A percentile compares a stretch with the other conserved stretches of the same genome.
Conservation (phyloP, 1,284 basidiomycete species). For the Pseudozyma hubeiensis region DNA sequence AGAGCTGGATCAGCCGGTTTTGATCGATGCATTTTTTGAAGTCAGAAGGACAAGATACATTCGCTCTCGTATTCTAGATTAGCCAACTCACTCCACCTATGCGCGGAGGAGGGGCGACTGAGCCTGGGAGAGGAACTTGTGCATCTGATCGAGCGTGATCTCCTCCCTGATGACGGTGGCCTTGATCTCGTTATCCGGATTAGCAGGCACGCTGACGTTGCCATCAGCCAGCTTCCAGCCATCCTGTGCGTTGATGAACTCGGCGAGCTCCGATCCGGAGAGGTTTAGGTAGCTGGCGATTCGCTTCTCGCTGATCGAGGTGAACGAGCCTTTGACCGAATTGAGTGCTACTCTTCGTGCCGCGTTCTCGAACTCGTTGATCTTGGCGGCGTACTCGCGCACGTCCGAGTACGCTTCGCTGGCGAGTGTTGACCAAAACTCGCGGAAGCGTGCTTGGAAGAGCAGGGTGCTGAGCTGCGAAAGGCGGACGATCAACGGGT, state of each 20-base stretch:
- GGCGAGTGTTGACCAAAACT: conserved; percentile 78
- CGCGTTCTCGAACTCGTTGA: conserved; percentile 82
- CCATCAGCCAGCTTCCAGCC: conserved; percentile 81
- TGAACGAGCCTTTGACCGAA: conserved; percentile 82
- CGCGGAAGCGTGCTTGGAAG: conserved; percentile 87
- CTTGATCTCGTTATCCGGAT: conserved; percentile 81
- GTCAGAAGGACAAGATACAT: background rate
- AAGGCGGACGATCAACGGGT: conserved; percentile 78
- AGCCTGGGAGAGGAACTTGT: conserved; percentile 59
- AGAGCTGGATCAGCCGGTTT: conserved; percentile 10
- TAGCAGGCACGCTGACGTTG: conserved; percentile 77
- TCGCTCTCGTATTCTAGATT: too few relatives aligned
- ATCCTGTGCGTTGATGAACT: conserved; percentile 76
- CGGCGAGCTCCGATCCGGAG: conserved; percentile 76
- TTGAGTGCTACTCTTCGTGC: conserved; percentile 81
- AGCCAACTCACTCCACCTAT: conserved; percentile 1
- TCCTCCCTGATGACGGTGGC: conserved; percentile 92
- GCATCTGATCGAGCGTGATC: conserved; percentile 79
- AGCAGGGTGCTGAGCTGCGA: conserved; percentile 81
- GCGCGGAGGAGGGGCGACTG: conserved; percentile 46
- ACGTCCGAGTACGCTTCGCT: conserved; percentile 75
- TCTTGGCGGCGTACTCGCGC: conserved; percentile 85
- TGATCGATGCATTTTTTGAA: conserved; percentile 14
- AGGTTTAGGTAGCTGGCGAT: conserved; percentile 81
- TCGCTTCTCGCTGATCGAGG: conserved; percentile 77